phyloP scores from a whole-genome alignment of 164 flowering plant genomes.

The Magnolia changhungtana region DNA sequence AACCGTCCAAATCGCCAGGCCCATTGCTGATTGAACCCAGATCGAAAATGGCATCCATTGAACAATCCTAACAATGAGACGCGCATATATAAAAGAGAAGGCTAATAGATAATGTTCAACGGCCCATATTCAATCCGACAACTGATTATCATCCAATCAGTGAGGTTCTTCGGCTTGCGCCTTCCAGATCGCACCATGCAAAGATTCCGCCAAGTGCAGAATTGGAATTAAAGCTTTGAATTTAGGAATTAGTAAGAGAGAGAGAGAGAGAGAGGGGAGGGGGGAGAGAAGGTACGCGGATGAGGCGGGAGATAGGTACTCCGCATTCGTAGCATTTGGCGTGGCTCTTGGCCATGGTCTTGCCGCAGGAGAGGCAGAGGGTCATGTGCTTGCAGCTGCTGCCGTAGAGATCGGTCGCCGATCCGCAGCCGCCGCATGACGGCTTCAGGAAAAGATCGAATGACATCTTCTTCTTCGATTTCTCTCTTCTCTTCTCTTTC shows the following conservation, averaged over 20 bases:
- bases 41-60: neutral
- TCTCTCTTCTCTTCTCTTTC: neutral
- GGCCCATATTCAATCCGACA: neutral
- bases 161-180: too few species aligned
- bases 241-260: neutral
- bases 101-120: neutral
- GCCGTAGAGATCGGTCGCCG: constrained; percentile 70
- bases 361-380: constrained; percentile 78
- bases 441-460: constrained; percentile 71
- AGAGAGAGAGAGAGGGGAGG: neutral
- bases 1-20: neutral
- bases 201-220: too few species aligned
- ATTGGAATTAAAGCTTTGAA: too few species aligned
- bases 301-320: constrained; percentile 56
- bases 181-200: too few species aligned
- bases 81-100: neutral
- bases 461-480: constrained; percentile 40
- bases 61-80: neutral
- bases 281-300: constrained; percentile 41
- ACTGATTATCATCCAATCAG: too few species aligned
- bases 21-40: neutral
- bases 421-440: constrained; percentile 67
- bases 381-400: constrained; percentile 98
- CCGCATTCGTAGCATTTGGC: constrained; percentile 78
- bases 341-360: constrained; percentile 61